Conservation (phyloP, 2,329 filamentous ascomycete species). For the Colletotrichum liaoningense region DNA sequence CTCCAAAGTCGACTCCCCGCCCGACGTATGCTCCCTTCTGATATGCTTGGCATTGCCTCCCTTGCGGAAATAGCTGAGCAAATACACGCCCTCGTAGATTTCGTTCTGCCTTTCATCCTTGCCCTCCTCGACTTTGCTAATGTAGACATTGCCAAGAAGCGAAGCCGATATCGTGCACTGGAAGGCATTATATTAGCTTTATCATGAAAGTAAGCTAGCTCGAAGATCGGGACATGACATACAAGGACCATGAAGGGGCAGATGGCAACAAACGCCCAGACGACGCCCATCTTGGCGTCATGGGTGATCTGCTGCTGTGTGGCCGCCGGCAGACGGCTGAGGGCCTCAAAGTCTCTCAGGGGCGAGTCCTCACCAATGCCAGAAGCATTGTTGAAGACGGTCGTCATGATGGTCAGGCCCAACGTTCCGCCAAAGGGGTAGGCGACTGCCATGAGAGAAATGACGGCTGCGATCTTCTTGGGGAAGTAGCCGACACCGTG, state of each 20-base stretch:
- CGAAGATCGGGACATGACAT: slow-evolving; percentile 23
- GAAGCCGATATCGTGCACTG: slow-evolving; percentile 43
- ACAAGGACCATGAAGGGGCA: slow-evolving; percentile 66
- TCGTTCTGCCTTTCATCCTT: slow-evolving; percentile 42
- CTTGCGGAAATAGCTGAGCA: slow-evolving; percentile 38
- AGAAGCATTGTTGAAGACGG: slow-evolving; percentile 73
- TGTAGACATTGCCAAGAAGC: slow-evolving; percentile 48
- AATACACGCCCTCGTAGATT: slow-evolving; percentile 44
- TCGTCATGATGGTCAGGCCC: slow-evolving; percentile 74
- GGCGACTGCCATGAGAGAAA: slow-evolving; percentile 70
- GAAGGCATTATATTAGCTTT: neutral
- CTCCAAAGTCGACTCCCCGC: neutral
- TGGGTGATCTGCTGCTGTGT: slow-evolving; percentile 52
- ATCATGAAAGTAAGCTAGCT: too few species aligned
- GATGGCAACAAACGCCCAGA: slow-evolving; percentile 73
- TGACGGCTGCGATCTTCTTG: slow-evolving; percentile 65
- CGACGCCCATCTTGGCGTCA: slow-evolving; percentile 66
- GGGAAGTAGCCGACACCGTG: slow-evolving; percentile 74
- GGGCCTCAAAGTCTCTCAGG: slow-evolving; percentile 47
- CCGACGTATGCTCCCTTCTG: slow-evolving; percentile 1
- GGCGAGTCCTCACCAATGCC: slow-evolving; percentile 41
- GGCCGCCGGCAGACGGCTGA: slow-evolving; percentile 46
- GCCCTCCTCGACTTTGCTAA: slow-evolving; percentile 41
- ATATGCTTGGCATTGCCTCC: neutral
- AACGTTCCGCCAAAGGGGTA: slow-evolving; percentile 73